These are phyloP conservation scores for Filobasidium uniguttulatum DNA, from an alignment of 1,284 basidiomycete genomes.

Conservation along the genomic window DNA sequence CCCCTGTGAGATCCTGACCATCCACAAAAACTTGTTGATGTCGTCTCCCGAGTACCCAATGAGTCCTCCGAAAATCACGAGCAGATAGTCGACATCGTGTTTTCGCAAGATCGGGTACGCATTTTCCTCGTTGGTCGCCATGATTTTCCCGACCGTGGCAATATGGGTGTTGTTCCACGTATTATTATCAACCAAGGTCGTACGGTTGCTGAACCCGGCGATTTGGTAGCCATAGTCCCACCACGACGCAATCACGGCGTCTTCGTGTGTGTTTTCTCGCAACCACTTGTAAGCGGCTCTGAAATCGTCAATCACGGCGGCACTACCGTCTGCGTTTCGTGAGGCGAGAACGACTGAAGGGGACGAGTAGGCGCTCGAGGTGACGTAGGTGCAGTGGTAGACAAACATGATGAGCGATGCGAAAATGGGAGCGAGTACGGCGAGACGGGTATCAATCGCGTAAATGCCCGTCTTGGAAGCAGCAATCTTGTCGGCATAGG, in stretches of 20 bases:
- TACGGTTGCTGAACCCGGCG: conserved; percentile 37
- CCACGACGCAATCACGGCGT: conserved; percentile 96
- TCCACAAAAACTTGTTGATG: conserved; percentile 99
- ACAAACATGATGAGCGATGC: conserved; percentile 79
- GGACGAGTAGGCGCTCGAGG: conserved; percentile 87
- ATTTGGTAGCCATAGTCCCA: conserved; percentile 99
- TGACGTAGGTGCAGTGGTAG: conserved; percentile 93
- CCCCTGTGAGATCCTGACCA: conserved; percentile 94
- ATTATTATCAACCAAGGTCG: conserved; percentile 32
- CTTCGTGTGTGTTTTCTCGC: conserved; percentile 81
- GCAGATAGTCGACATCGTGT: conserved; percentile 96
- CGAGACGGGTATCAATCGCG: conserved; percentile 66
- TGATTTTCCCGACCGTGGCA: conserved; percentile 92
- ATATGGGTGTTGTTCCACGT: conserved; percentile 99
- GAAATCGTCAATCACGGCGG: conserved; percentile 98
- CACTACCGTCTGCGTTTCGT: conserved; percentile 64
- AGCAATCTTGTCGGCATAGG: conserved; percentile 30
- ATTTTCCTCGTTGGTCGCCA: conserved; percentile 85
- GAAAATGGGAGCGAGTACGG: conserved; percentile 63
- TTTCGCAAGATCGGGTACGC: conserved; percentile 93
- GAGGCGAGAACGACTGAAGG: conserved; percentile 92
- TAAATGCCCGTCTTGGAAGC: conserved; percentile 52
- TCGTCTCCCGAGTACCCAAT: conserved; percentile 97
- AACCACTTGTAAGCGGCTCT: conserved; percentile 99
- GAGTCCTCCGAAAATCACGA: conserved; percentile 93